Evolutionary conservation across 768 basidiomycete species (phyloP), one percentile per base, ranked within the genome.

Genomic region (Mycena metata): DNA sequence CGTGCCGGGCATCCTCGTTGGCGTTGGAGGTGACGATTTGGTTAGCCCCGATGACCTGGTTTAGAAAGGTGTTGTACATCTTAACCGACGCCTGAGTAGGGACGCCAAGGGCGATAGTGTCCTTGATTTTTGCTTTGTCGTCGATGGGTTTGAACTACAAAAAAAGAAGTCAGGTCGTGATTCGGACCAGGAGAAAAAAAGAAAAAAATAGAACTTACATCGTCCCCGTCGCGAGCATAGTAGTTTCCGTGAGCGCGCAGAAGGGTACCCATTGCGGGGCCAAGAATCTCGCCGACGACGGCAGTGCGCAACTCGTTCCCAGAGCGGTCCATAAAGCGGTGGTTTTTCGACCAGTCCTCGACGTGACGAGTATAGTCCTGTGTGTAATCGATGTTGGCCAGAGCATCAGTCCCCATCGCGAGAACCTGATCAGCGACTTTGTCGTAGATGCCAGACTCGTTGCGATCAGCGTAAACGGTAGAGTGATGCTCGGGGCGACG

Each of bases 51-150:
- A 52, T 52, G 33, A 33, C 19, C 6, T 52, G 51, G 15, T 52
- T 52, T 1, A 52, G 4, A 11, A 52, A 30, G 1, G 51, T 52
- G 30, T 52, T 52, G 51, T 52, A 35, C 51, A 52, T 33, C 2
- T 3, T 5, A 3, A 35, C 33, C 2, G 30, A 17, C 10, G 51
- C 33, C 5, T 33, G 35, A 10, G 51, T 35, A 15, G 51, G 51
- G 17, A 52, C n/a, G 11, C 30, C 33, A 3, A 52, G 33, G 3
- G 51, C 51, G 17, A 52, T 33, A 15, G 33, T 35, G 17, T 52
- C 51, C 51, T 52, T 52, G 30, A 52, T 17, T 8, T 52, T 52
- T 2, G 51, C 35, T 5, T 6, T 52, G 51, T 52, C 51, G 51
- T 52, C 51, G 8, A 52, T 10, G 19, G 51, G 51, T 11, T 52